Conservation (phyloP, 169 alveolate species). For the Plasmodium yoelii region DNA sequence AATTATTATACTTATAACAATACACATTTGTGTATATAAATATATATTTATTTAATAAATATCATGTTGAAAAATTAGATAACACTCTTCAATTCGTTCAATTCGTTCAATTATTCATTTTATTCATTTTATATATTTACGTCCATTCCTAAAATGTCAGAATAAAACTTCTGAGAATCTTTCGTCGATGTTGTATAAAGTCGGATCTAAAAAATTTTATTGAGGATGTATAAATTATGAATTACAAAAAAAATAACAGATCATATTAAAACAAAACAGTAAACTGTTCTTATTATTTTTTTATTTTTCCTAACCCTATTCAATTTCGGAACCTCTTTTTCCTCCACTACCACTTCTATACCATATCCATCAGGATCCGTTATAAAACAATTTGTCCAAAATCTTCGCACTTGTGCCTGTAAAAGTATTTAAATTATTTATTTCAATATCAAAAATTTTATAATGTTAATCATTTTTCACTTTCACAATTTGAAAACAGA, state of each 20-base stretch:
- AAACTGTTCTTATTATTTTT: not conserved
- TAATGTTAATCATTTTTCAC: too few species aligned
- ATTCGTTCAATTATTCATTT: not conserved
- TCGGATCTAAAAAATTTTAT: slow-evolving; percentile 42
- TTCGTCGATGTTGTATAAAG: slow-evolving; percentile 70
- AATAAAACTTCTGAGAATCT: slow-evolving; percentile 68
- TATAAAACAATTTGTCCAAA: slow-evolving; percentile 55
- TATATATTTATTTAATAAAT: not conserved
- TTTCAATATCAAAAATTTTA: too few species aligned
- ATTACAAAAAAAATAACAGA: not conserved
- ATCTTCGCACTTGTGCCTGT: slow-evolving; percentile 61
- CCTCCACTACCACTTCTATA: slow-evolving; percentile 51
- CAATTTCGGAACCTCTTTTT: slow-evolving; percentile 22
- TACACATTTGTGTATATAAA: not conserved
- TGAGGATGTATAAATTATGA: slow-evolving; percentile 10
- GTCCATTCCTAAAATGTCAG: slow-evolving; percentile 73
- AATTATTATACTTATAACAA: too few species aligned
- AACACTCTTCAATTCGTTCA: too few species aligned
- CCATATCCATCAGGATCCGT: slow-evolving; percentile 76
- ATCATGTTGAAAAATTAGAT: not conserved
- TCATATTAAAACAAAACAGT: not conserved
- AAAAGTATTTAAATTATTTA: not conserved
- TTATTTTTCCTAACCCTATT: slow-evolving; percentile 38
- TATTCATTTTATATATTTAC: slow-evolving; percentile 20
- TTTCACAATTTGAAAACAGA: too few species aligned